Evolutionary conservation across 768 basidiomycete genomes (phyloP), one percentile per base, ranked within the genome.

Genomic region (Naganishia vishniacii): DNA sequence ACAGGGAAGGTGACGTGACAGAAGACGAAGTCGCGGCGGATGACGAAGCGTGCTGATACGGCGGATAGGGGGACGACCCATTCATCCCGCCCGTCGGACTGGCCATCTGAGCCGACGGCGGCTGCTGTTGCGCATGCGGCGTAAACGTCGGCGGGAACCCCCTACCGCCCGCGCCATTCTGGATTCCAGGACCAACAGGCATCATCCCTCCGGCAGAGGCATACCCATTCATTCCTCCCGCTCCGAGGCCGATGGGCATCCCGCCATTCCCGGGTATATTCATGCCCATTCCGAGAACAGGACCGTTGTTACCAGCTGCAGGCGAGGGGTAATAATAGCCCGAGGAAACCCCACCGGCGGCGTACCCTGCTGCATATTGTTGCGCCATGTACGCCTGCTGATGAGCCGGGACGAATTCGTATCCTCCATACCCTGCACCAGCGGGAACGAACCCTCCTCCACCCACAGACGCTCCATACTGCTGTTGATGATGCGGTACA

Each of bases 191-290:
- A n/a, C n/a, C n/a, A n/a, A n/a, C n/a, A n/a, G n/a, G n/a, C n/a
- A n/a, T n/a, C n/a, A n/a, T n/a, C n/a, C n/a, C n/a, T n/a, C n/a
- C n/a, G n/a, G n/a, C n/a, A n/a, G n/a, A n/a, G n/a, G n/a, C n/a
- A n/a, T n/a, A n/a, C n/a, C n/a, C n/a, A n/a, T n/a, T n/a, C 13
- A 18, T 44, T 12, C 42, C 9, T 44, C 34, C 34, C 42, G 42
- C 42, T 18, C 6, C 13, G 11, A 20, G 42, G 13, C 6, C 42
- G 11, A 40, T 40, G 37, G 37, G 37, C 37, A 40, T 40, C 37
- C 37, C 37, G 37, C 49, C 49, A 51, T 51, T 18, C 49, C n/a
- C n/a, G n/a, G n/a, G n/a, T 31, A 51, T 51, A 34, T 51, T 51
- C 49, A 51, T 51, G 6, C 49, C 49, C 28, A 51, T 51, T 4